A percentile compares a stretch with the other conserved stretches of the same genome.
Evolutionary conservation across 306 rosid species (phyloP).

Genomic region (Dryas alaskensis): DNA sequence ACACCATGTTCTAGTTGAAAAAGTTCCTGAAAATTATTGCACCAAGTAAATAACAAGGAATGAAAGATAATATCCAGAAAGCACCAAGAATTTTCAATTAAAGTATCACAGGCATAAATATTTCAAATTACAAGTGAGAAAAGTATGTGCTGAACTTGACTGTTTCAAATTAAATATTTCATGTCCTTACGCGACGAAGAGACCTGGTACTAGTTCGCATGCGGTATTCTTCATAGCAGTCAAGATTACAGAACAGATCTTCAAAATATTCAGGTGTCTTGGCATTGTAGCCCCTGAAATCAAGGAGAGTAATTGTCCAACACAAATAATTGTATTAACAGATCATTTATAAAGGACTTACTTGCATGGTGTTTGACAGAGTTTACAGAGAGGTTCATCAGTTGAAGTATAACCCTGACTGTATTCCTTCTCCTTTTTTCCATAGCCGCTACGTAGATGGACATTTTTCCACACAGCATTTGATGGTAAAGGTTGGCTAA

Average conservation of each 20-base stretch:
- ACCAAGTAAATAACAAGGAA: background rate
- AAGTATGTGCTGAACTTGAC: background rate
- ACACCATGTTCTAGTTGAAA: conserved; percentile 83
- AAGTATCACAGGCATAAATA: conserved; percentile 7
- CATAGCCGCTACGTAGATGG: conserved; percentile 51
- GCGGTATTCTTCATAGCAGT: conserved; percentile 83
- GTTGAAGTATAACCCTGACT: conserved; percentile 70
- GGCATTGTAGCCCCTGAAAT: conserved; percentile 74
- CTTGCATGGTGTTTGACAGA: conserved; percentile 85
- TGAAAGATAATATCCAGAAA: conserved; percentile 10
- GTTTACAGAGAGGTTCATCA: conserved; percentile 91
- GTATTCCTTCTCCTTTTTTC: conserved; percentile 87
- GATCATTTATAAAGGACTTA: conserved; percentile 36
- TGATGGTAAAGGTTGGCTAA: conserved; percentile 77
- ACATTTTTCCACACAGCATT: conserved; percentile 79
- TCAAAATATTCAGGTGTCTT: conserved; percentile 81
- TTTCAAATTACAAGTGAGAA: conserved; percentile 15
- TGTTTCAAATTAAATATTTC: conserved; percentile 8
- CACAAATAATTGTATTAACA: conserved; percentile 22
- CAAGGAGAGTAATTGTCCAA: conserved; percentile 26
- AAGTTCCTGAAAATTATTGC: conserved; percentile 61
- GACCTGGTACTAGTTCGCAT: conserved; percentile 77
- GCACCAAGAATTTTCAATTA: background rate
- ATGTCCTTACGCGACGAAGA: conserved; percentile 70
- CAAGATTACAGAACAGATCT: conserved; percentile 90